Evolutionary conservation across 164 flowering plant species (phyloP), one percentile per base, ranked within the genome.

Genomic region (Nymphaea thermarum): DNA sequence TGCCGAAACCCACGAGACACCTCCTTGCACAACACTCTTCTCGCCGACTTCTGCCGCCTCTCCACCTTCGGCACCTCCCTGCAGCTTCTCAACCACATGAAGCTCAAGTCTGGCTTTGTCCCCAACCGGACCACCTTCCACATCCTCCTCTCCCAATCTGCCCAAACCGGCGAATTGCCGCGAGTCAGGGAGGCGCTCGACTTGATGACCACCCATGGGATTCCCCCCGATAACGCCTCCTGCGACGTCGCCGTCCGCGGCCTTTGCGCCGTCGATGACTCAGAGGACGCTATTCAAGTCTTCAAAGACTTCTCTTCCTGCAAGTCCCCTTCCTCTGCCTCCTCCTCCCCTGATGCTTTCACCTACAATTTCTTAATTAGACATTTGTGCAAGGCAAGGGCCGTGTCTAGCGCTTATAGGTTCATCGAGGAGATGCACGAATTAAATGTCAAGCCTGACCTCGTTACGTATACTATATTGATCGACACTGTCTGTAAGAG

Each of bases 401-500:
- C 83, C 18, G 66, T 94, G 77, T 76, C 73, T 67, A 71, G 71
- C 14, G 88, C 83, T n/a, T 84, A 88, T 72, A n/a, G 43, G 25
- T 84, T 88, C 69, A 80, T 90, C 5, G 77, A 82, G 2, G 86
- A 86, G 18, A 77, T 88, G 86, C 71, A 72, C 57, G 70, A 60
- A 6, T 70, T 65, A 14, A 73, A 65, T 7, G 4, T 89, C 59
- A 83, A 80, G 60, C 96, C 95, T 5, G 86, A 91, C 70, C 82
- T 85, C 63, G 87, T 89, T 14, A 89, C 97, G 10, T 93, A 93
- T 65, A 45, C 53, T 0, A 89, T 91, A 14, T 79, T 93, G 83
- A 90, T 93, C 74, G 97, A 87, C 63, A 80, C 80, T 71, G 98
- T 89, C 15, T 91, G 96, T 70, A 87, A 81, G 66, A 66, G 82